Evolutionary conservation across 805 yeast genomes (phyloP), one percentile per base, ranked within the genome.

Genomic region (Kodamaea restingae): DNA sequence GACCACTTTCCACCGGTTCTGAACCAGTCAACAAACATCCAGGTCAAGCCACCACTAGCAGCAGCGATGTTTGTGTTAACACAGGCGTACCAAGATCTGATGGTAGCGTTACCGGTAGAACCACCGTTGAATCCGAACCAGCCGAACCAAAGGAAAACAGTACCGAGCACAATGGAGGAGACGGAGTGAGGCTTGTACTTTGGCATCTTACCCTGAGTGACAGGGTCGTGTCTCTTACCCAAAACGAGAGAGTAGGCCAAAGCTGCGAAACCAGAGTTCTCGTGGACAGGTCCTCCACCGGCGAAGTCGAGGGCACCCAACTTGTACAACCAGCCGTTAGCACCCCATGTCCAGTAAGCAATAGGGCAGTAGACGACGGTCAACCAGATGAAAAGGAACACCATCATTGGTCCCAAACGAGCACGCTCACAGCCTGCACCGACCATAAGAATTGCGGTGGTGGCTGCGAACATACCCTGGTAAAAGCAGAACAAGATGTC

Each of bases 81-180:
- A 60, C 84, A 77, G 27, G 97, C 96, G 71, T 88, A 88, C 84
- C 88, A 87, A 42, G 96, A 90, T 68, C 97, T 83, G 60, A 93
- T 80, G 46, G 91, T 67, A 26, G 96, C 86, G 58, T 88, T 84
- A 63, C 96, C 97, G 36, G 97, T 85, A 35, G 96, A 88, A 54
- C 98, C 98, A 65, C 96, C 97, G 75, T 93, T 93, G 80, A 93
- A 93, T 29, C 96, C 97, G 56, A 88, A 88, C 98, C 98, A 93
- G 26, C 98, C 98, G 55, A 93, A 88, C 96, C 97, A 91, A 52
- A 93, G 76, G 71, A 93, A 85, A 9, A 87, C 83, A 15, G 97
- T 88, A 40, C 98, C 98, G 42, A 93, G 67, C 12, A 90, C 96
- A 42, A 88, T 87, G 34, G 88, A 78, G 7, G 95, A 77, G 27